These are phyloP conservation scores for Helminthosporium solani DNA, from an alignment of 2,329 filamentous ascomycete genomes.

Conservation along the genomic window DNA sequence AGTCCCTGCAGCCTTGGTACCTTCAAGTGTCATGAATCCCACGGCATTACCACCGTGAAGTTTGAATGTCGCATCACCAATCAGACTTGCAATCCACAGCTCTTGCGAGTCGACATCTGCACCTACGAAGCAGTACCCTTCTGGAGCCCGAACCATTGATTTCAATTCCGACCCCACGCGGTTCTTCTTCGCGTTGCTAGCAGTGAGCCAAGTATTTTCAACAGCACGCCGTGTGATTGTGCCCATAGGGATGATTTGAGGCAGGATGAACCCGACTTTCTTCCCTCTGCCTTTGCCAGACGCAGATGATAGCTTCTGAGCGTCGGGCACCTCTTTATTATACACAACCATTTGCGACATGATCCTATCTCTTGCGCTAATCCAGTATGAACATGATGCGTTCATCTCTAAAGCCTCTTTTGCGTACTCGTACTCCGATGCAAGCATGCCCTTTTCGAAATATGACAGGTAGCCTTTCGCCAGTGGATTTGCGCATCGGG, in stretches of 20 bases:
- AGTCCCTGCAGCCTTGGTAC: constrained; percentile 89
- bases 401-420: constrained; percentile 98
- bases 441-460: constrained; percentile 85
- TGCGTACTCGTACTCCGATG: constrained; percentile 84
- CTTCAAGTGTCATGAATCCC: constrained; percentile 98
- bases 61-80: constrained; percentile 92
- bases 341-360: constrained; percentile 95
- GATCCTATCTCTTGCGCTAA: constrained; percentile 90
- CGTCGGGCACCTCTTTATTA: constrained; percentile 56
- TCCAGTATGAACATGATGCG: constrained; percentile 98
- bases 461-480: constrained; percentile 88
- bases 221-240: constrained; percentile 93
- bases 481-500: constrained; percentile 82
- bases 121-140: constrained; percentile 90
- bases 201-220: constrained; percentile 97
- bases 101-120: constrained; percentile 98
- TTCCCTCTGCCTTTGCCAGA: constrained; percentile 21
- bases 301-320: constrained; percentile 23
- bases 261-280: constrained; percentile 78
- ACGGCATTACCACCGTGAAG: constrained; percentile 95
- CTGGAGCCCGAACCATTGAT: constrained; percentile 89
- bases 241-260: constrained; percentile 96
- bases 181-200: constrained; percentile 94
- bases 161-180: constrained; percentile 96
- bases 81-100: constrained; percentile 93